Evolutionary conservation across 169 alveolate species (phyloP), one percentile per base, ranked within the genome.

Genomic region (Plasmodium gonderi): DNA sequence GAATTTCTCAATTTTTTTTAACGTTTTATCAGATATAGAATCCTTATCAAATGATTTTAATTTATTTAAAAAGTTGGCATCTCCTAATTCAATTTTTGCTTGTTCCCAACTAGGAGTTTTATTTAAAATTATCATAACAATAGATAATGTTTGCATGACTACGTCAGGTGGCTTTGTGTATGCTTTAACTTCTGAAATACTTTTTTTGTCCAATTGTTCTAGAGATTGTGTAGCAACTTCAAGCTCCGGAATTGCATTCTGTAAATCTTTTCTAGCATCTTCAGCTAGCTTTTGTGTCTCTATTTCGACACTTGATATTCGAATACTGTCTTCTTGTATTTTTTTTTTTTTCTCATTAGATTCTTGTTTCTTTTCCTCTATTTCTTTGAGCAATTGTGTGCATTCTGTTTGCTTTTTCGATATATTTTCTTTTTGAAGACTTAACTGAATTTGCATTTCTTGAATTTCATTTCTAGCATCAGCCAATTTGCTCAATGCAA

Each of bases 181-280:
- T 9, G 97, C 97, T 91, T 97, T 97, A 47, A 98, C 98, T 90
- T 98, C 99, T 72, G 99, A 98, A 67, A 98, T 95, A 79, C 98
- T 95, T 93, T 98, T 98, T 96, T 98, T 98, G 94, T 99, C 99
- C 79, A 99, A 96, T 80, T 97, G 97, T 79, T 98, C 99, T 42
- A 99, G 97, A n/a, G 99, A 99, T 47, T 97, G 99, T 80, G 98
- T 97, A 3, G 99, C 99, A 40, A 98, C 98, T 44, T 97, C 97
- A 77, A 99, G 94, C 8, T 99, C 99, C 9, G 99, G 99, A 95
- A 98, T 97, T 3, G 99, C 99, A 89, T 97, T 97, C 64, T 98
- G 98, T 72, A 99, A 97, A 87, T 99, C 99, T 11, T 97, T 96
- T 54, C 98, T 98, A 45, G 99, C 99, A 91, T 98, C 99, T 45